Conservation (phyloP, 495 filamentous ascomycete genomes). For the Aspergillus homomorphus region DNA sequence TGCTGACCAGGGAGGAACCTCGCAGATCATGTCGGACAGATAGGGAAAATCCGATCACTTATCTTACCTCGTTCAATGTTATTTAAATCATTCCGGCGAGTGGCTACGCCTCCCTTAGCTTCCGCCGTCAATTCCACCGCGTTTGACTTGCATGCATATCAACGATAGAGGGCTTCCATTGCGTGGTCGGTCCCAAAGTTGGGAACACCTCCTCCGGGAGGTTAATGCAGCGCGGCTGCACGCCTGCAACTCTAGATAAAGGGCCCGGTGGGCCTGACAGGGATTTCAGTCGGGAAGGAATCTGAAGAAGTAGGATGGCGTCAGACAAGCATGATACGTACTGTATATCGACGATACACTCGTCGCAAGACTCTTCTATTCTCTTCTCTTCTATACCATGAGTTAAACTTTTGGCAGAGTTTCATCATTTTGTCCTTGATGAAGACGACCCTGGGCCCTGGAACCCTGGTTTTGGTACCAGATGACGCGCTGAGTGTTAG, state of each 20-base stretch:
- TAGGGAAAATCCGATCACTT: background rate
- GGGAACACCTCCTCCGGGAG: background rate
- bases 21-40: constrained; percentile 3
- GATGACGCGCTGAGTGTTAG: too few species aligned
- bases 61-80: background rate
- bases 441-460: too few species aligned
- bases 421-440: too few species aligned
- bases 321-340: too few species aligned
- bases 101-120: background rate
- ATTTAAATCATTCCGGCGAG: background rate
- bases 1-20: background rate
- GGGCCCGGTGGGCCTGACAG: background rate
- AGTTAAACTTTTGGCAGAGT: too few species aligned
- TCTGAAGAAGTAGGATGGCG: too few species aligned
- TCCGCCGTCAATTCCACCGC: constrained; percentile 4
- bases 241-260: too few species aligned
- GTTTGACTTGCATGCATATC: background rate
- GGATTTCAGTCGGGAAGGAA: background rate
- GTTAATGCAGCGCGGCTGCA: too few species aligned
- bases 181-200: background rate
- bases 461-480: too few species aligned
- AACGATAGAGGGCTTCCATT: background rate
- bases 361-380: too few species aligned
- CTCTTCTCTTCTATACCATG: too few species aligned
- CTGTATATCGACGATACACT: too few species aligned